Base-by-base conservation (phyloP, 2,329 filamentous ascomycete species). In the Hypoxylon sp. region DNA sequence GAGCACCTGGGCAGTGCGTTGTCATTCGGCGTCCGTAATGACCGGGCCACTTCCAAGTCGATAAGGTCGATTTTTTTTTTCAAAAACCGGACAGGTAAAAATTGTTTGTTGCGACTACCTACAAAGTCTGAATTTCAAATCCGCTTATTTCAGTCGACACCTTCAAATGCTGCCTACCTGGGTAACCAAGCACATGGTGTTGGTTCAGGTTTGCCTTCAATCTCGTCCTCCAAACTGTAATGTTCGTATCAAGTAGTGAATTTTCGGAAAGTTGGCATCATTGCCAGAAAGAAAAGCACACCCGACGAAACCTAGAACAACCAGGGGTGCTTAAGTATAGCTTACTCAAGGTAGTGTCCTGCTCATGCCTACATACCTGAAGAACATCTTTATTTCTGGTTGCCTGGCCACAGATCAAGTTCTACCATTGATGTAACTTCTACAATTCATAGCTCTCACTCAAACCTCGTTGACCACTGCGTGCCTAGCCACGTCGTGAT, bases 51-150 rank as follows among this genome's bases (percentile, higher is more conserved):
- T 22, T 42, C 35, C 11, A 54, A 29, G 35, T 17, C 5, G 24
- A 35, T 56, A 35, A 29, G 22, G 42, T 13, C 10, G 35, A 46
- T n/a, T 33, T 22, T 22, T 22, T 22, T 31, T 31, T 17, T 10
- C 3, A 11, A 22, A 31, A 10, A 33, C 39, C 17, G 33, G n/a
- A 55, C 22, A 26, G 31, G 10, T 55, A n/a, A 24, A 24, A 29
- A 33, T 19, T 55, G 53, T 55, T 55, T 55, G 37, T 14, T 46
- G 39, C 22, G 39, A 44, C 39, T 44, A 19, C 39, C 39, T 44
- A 19, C 39, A 11, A 11, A 44, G 39, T 22, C 2, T 22, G 14
- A 1, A 14, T 13, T n/a, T 22, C 11, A 5, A 14, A 35, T 47
- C 39, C 46, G 29, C 42, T 56, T n/a, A 33, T 56, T 19, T 19